Evolutionary conservation across 805 yeast genomes (phyloP).

Genomic region (Debaryomyces tyrocola): DNA sequence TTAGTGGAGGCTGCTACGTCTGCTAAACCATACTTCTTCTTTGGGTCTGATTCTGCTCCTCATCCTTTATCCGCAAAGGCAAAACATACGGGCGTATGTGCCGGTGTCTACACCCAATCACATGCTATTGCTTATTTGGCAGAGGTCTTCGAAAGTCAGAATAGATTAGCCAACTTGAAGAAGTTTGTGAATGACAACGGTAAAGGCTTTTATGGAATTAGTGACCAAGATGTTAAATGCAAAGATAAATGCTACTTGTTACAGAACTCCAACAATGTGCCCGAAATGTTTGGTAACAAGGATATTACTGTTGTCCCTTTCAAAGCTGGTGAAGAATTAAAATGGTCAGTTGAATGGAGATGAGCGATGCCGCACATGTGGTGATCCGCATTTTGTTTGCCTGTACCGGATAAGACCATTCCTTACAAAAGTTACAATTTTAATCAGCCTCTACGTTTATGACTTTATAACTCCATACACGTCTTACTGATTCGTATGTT

Average conservation of each 20-base stretch:
- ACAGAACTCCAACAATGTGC: constrained; percentile 54
- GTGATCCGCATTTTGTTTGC: neutral
- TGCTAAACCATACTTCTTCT: constrained; percentile 90
- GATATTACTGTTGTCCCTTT: constrained; percentile 70
- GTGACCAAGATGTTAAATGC: constrained; percentile 36
- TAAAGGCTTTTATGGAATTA: constrained; percentile 63
- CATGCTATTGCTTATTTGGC: constrained; percentile 82
- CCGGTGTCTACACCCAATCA: constrained; percentile 96
- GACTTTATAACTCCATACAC: too few species aligned
- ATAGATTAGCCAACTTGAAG: constrained; percentile 63
- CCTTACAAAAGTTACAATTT: too few species aligned
- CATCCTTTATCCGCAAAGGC: constrained; percentile 83
- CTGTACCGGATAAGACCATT: too few species aligned
- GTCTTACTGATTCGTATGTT: too few species aligned
- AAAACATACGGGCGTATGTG: constrained; percentile 81
- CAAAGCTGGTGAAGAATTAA: constrained; percentile 71
- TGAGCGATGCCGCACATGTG: neutral
- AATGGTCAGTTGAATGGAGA: constrained; percentile 78
- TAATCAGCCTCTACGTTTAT: too few species aligned
- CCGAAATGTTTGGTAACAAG: constrained; percentile 52
- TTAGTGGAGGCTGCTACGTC: constrained; percentile 84
- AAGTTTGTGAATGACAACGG: constrained; percentile 80
- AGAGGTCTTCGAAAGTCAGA: constrained; percentile 71
- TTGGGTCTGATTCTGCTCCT: constrained; percentile 98
- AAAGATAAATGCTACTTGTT: constrained; percentile 56